A percentile compares a stretch with the other conserved stretches of the same genome.
Evolutionary conservation across 139 green algal genomes (phyloP).

Genomic region (Zygnema cylindricum): DNA sequence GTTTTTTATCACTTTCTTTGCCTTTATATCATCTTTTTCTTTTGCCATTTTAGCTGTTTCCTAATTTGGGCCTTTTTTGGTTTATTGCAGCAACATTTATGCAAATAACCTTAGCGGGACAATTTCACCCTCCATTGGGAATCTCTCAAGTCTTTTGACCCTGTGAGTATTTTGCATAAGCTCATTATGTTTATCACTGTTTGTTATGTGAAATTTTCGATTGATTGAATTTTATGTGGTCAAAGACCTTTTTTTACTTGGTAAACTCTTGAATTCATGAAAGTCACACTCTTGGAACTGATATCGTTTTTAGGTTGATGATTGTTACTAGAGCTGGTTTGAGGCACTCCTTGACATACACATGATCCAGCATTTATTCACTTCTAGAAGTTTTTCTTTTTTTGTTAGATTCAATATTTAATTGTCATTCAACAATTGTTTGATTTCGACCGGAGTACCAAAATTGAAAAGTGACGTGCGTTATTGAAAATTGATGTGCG

Average conservation of each 20-base stretch:
- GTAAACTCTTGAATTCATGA: not conserved
- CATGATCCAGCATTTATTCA: too few relatives aligned
- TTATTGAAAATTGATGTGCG: not conserved
- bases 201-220: not conserved
- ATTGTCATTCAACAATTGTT: too few relatives aligned
- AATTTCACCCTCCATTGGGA: not conserved
- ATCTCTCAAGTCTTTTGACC: not conserved
- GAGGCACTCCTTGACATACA: too few relatives aligned
- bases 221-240: not conserved
- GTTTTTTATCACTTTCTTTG: too few relatives aligned
- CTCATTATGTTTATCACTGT: not conserved
- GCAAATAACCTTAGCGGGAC: not conserved
- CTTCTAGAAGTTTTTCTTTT: too few relatives aligned
- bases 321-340: not conserved
- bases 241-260: not conserved
- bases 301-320: not conserved
- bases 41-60: too few relatives aligned
- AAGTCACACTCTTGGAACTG: not conserved
- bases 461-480: too few relatives aligned
- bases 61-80: too few relatives aligned
- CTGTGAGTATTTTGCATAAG: not conserved
- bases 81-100: not conserved
- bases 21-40: too few relatives aligned
- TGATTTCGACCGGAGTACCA: too few relatives aligned
- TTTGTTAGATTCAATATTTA: too few relatives aligned